These are phyloP conservation scores for Colletotrichum sp. DNA, from an alignment of 2,329 filamentous ascomycete genomes.

Conservation along the genomic window DNA sequence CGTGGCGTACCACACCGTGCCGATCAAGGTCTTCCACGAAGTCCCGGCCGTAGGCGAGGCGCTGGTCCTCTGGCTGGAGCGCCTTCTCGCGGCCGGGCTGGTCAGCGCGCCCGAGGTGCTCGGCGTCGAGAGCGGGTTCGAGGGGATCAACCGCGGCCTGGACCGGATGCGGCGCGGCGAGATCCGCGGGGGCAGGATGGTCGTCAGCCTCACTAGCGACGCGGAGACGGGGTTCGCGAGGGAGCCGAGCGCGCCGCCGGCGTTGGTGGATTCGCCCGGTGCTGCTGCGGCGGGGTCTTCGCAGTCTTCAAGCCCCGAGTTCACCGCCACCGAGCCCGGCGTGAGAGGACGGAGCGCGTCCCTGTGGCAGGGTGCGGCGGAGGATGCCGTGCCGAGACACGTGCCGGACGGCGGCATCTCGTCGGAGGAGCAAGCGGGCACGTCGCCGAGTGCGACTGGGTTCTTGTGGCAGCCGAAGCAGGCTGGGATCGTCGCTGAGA, in stretches of 20 bases:
- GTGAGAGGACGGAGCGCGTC: conserved; percentile 1
- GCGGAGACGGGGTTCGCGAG: neutral
- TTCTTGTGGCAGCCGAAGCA: conserved; percentile 12
- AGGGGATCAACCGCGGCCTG: conserved; percentile 70
- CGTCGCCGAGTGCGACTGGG: neutral
- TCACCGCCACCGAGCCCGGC: conserved; percentile 1
- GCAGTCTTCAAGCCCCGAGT: conserved; percentile 7
- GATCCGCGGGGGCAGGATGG: conserved; percentile 71
- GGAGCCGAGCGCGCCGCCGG: neutral
- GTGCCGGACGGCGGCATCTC: neutral
- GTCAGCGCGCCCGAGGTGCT: conserved; percentile 70
- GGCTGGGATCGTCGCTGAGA: neutral
- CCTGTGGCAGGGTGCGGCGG: neutral
- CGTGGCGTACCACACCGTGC: conserved; percentile 67
- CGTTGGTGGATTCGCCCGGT: neutral
- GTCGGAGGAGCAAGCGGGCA: neutral
- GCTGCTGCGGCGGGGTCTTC: neutral
- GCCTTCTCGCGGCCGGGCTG: conserved; percentile 57
- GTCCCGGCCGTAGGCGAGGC: conserved; percentile 66
- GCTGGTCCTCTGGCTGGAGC: conserved; percentile 71
- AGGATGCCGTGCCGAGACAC: neutral
- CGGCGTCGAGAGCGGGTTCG: conserved; percentile 66
- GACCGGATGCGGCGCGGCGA: conserved; percentile 70
- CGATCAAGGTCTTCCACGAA: conserved; percentile 79
- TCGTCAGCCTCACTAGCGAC: conserved; percentile 46